Percentiles rank a stretch among this genome's conserved stretches.
Evolutionary conservation across 352 stramenopile genomes (phyloP).

Genomic region (Plasmopara halstedii): DNA sequence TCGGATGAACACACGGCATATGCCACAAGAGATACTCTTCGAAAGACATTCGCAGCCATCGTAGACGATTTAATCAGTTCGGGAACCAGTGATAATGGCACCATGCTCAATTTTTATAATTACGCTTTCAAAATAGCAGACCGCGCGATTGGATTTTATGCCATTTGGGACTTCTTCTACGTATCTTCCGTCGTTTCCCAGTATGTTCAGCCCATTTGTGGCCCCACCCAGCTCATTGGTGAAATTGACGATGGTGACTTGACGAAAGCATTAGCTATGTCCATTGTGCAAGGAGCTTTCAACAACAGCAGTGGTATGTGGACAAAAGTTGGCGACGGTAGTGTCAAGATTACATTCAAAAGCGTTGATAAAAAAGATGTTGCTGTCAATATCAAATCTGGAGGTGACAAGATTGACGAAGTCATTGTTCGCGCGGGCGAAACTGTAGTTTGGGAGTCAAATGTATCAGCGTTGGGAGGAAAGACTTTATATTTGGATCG

Average conservation of each 20-base stretch:
- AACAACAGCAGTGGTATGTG: conserved; percentile 27
- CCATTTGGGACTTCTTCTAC: conserved; percentile 37
- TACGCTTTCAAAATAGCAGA: conserved; percentile 37
- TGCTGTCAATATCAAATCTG: conserved; percentile 31
- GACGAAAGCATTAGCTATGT: conserved; percentile 32
- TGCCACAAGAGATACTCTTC: conserved; percentile 29
- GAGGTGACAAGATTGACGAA: conserved; percentile 23
- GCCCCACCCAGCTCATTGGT: conserved; percentile 30
- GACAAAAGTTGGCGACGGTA: conserved; percentile 23
- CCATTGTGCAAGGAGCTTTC: conserved; percentile 32
- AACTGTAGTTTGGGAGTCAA: conserved; percentile 20
- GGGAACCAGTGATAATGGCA: conserved; percentile 26
- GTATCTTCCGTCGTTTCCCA: conserved; percentile 34
- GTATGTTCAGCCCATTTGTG: conserved; percentile 42
- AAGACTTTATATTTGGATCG: conserved; percentile 38
- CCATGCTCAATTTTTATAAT: conserved; percentile 19
- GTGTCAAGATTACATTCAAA: conserved; percentile 26
- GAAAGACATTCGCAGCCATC: conserved; percentile 38
- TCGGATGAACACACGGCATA: conserved; percentile 18
- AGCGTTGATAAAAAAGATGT: conserved; percentile 31
- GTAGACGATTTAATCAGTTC: conserved; percentile 35
- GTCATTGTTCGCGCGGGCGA: conserved; percentile 19
- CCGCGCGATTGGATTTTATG: conserved; percentile 28
- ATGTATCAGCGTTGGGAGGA: conserved; percentile 15
- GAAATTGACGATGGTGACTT: conserved; percentile 37